A percentile compares a stretch with the other conserved stretches of the same genome.
Conservation (phyloP, 2,329 filamentous ascomycete genomes). For the Ophioceras dolichostomum region DNA sequence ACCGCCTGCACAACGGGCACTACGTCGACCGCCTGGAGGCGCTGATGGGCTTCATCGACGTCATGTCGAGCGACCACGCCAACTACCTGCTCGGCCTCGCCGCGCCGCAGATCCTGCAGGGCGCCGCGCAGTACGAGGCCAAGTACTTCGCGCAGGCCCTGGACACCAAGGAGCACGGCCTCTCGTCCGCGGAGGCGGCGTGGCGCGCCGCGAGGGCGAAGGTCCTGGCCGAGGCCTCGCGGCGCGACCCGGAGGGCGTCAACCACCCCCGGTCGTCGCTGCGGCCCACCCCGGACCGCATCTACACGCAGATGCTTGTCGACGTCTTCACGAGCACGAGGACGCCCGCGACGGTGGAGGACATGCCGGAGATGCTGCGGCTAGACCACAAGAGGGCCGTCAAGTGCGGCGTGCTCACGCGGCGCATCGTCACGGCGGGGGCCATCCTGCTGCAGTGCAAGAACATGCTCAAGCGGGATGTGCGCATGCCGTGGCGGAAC, state of each 20-base stretch:
- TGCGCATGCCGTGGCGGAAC: slow-evolving; percentile 63
- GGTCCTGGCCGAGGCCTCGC: slow-evolving; percentile 52
- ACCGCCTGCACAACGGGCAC: slow-evolving; percentile 45
- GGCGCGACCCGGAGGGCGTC: slow-evolving; percentile 41
- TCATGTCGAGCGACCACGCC: slow-evolving; percentile 69
- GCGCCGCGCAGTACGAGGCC: slow-evolving; percentile 62
- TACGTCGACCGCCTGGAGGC: slow-evolving; percentile 68
- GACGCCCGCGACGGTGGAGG: slow-evolving; percentile 31
- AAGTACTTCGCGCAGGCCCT: slow-evolving; percentile 57
- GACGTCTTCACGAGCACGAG: slow-evolving; percentile 58
- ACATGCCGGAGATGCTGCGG: slow-evolving; percentile 61
- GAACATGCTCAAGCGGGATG: slow-evolving; percentile 71
- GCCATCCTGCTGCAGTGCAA: slow-evolving; percentile 70
- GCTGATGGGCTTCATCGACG: slow-evolving; percentile 62
- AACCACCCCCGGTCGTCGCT: slow-evolving; percentile 27
- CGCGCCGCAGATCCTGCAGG: slow-evolving; percentile 58
- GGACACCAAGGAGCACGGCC: slow-evolving; percentile 37
- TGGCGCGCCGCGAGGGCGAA: slow-evolving; percentile 55
- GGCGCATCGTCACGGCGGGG: slow-evolving; percentile 59
- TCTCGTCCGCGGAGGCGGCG: slow-evolving; percentile 49
- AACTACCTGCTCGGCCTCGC: slow-evolving; percentile 68
- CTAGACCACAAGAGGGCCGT: slow-evolving; percentile 55
- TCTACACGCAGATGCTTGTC: slow-evolving; percentile 65
- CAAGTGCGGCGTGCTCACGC: slow-evolving; percentile 40
- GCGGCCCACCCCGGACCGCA: slow-evolving; percentile 53